A percentile compares a stretch with the other conserved stretches of the same genome.
Conservation (phyloP, 176 grass and related monocot genomes). For the Carex scoparia region DNA sequence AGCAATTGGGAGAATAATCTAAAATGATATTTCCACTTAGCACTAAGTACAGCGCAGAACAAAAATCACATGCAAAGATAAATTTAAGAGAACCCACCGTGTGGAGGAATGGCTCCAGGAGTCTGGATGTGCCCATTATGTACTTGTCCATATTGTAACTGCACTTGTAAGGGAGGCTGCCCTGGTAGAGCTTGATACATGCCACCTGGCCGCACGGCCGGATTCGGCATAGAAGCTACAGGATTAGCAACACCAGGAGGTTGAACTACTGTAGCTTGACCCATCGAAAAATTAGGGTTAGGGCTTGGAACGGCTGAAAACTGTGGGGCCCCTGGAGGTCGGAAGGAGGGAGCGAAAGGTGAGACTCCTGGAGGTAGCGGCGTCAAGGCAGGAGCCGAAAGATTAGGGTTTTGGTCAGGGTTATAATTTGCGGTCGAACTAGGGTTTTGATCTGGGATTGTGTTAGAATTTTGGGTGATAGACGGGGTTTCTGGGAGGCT, state of each 20-base stretch:
- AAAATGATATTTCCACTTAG: background rate
- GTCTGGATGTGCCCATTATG: conserved; percentile 22
- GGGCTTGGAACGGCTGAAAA: conserved; percentile 1
- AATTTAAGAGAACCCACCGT: conserved; percentile 35
- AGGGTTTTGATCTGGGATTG: conserved; percentile 10
- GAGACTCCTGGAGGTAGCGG: background rate
- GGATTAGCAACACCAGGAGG: conserved; percentile 32
- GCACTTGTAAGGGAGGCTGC: conserved; percentile 20
- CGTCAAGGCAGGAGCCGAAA: background rate
- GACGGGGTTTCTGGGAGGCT: background rate
- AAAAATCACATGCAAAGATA: conserved; percentile 12
- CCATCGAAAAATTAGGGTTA: conserved; percentile 34
- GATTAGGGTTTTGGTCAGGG: conserved; percentile 8
- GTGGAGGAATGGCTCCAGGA: conserved; percentile 40
- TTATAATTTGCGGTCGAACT: background rate
- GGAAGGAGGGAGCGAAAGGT: conserved; percentile 1
- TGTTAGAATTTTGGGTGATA: background rate
- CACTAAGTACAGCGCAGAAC: background rate
- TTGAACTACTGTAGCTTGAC: conserved; percentile 28
- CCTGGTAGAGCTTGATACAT: conserved; percentile 25
- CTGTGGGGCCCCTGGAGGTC: background rate
- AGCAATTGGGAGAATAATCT: background rate
- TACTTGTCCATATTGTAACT: conserved; percentile 37
- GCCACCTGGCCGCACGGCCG: conserved; percentile 19
- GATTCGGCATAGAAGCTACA: background rate